Conservation (phyloP, 1,284 basidiomycete genomes). For the Thelephora terrestris region DNA sequence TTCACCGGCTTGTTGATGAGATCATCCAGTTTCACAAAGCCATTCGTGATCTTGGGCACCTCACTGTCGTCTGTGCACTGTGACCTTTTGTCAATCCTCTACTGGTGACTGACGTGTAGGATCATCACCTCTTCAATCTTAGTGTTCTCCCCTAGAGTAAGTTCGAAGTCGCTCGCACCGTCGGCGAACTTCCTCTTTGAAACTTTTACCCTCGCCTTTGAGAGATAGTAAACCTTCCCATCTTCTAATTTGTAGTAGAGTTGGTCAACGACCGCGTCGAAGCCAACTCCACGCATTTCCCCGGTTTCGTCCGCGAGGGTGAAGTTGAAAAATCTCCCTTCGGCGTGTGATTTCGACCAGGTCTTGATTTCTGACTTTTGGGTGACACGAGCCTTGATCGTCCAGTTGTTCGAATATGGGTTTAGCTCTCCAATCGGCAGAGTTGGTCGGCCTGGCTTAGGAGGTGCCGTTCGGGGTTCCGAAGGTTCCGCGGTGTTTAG, state of each 20-base stretch:
- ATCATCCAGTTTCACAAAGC: constrained; percentile 62
- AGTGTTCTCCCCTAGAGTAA: constrained; percentile 75
- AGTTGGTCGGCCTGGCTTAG: constrained; percentile 31
- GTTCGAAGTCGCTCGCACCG: constrained; percentile 89
- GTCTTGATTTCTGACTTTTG: constrained; percentile 85
- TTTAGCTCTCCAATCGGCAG: constrained; percentile 92
- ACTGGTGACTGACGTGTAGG: not conserved
- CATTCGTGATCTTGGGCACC: constrained; percentile 77
- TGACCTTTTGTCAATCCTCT: constrained; percentile 11
- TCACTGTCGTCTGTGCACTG: constrained; percentile 71
- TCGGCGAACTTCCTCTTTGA: constrained; percentile 98
- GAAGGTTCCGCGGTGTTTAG: not conserved
- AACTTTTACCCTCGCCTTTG: constrained; percentile 85
- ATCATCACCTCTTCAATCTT: constrained; percentile 67
- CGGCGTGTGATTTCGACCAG: constrained; percentile 87
- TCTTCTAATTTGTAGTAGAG: constrained; percentile 83
- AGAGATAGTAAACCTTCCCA: constrained; percentile 89
- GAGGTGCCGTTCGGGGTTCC: constrained; percentile 16
- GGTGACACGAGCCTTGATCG: constrained; percentile 91
- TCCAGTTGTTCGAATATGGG: constrained; percentile 98
- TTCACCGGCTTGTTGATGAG: constrained; percentile 68
- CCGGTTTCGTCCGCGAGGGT: constrained; percentile 94
- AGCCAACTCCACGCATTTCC: constrained; percentile 87
- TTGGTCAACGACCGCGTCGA: constrained; percentile 82
- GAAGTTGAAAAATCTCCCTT: constrained; percentile 92